Evolutionary conservation across 192 early-diverging fungal genomes (phyloP), one percentile per base, ranked within the genome.

Genomic region (Coemansia sp.): DNA sequence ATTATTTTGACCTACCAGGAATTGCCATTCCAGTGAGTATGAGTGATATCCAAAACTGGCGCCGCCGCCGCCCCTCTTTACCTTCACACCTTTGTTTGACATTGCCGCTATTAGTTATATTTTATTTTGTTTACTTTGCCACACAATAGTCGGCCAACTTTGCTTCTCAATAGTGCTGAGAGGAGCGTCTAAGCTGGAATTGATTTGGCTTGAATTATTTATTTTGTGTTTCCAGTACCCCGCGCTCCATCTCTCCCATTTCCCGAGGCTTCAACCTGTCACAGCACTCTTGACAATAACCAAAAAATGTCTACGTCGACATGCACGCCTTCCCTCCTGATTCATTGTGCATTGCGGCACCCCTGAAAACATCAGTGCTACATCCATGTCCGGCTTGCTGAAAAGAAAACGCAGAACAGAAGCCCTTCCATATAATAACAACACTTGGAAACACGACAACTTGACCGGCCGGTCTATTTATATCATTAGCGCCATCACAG

Each of bases 321-420:
- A 31, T 55, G 27, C 51, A 55, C 24, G 51, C 51, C 51, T 15
- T 29, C 51, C 9, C 17, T 55, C 24, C 58, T 10, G 58, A 20
- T 20, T 19, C 34, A 60, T 60, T 60, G 58, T 60, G 32, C 58
- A 60, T 60, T 19, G 58, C 58, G 58, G 34, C 58, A 31, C 53
- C 24, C 22, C 11, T 31, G 24, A 19, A 27, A 19, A 27, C 29
- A 56, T 13, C 53, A 56, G 53, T 24, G 22, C 5, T 56, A 15
- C 17, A 56, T 56, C 34, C 34, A 20, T 38, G 17, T 38, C 58
- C n/a, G 32, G 34, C 29, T 36, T 60, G 58, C 34, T 60, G 19
- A 19, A 48, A 48, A 48, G 44, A 19, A 19, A 46, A 8, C 46
- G 19, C 19, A 48, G 7, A 9, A 20, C 19, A 19, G 46, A 19